Evolutionary conservation across 305 asterid species (phyloP).

Genomic region (Fraxinus paxiana): DNA sequence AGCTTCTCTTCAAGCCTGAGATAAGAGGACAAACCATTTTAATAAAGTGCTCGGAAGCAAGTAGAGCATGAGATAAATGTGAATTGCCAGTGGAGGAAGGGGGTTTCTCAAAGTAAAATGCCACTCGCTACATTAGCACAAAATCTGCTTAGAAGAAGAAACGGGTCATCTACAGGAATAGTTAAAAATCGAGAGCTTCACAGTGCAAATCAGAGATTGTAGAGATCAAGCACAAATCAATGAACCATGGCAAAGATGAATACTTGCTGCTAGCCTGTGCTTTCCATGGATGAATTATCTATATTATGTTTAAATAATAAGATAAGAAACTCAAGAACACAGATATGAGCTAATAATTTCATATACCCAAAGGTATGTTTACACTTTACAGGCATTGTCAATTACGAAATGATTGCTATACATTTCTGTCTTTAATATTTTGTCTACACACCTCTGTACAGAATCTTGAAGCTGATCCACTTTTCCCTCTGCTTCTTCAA

Average conservation of each 20-base stretch:
- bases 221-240: neutral
- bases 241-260: neutral
- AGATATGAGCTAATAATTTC: neutral
- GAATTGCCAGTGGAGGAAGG: neutral
- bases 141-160: neutral
- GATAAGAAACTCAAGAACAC: neutral
- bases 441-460: constrained; percentile 59
- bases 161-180: neutral
- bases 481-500: constrained; percentile 71
- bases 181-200: neutral
- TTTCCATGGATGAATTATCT: neutral
- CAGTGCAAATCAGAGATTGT: neutral
- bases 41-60: neutral
- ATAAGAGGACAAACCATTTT: constrained; percentile 28
- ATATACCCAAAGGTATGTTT: neutral
- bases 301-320: neutral
- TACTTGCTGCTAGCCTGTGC: neutral
- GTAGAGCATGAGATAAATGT: neutral
- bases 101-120: neutral
- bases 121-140: neutral
- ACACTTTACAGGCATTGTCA: neutral
- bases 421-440: neutral
- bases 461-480: constrained; percentile 81
- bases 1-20: constrained; percentile 94
- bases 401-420: neutral